Evolutionary conservation across 2,329 filamentous ascomycete genomes (phyloP).

Genomic region (Passalora sequoiae): DNA sequence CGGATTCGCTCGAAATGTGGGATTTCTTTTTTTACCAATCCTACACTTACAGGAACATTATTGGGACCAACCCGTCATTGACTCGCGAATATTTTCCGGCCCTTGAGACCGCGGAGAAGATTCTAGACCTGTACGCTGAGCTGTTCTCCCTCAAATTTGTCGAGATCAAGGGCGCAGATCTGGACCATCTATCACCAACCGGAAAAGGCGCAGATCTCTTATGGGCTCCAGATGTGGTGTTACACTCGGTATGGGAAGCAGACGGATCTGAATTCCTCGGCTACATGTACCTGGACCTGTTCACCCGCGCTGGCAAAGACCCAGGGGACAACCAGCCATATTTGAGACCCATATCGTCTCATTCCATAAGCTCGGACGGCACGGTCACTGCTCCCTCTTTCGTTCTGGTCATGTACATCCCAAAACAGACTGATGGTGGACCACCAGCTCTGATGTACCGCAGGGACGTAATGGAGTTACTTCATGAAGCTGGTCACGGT

Average conservation of each 20-base stretch:
- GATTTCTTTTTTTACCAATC: no score
- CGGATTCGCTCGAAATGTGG: no score
- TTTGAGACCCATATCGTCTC: constrained; percentile 5
- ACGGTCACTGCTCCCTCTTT: no score
- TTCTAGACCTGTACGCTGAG: constrained; percentile 13
- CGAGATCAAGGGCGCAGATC: constrained; percentile 52
- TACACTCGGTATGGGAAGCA: constrained; percentile 14
- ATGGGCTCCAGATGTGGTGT: constrained; percentile 13
- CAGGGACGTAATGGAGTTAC: constrained; percentile 1
- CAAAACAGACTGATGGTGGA: no score
- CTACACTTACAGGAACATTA: no score
- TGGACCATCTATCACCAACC: constrained; percentile 48
- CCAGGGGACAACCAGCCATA: constrained; percentile 4
- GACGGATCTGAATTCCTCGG: constrained; percentile 10
- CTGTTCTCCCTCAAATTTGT: constrained; percentile 13
- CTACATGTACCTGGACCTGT: constrained; percentile 17
- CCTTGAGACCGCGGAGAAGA: not conserved
- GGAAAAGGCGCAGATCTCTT: constrained; percentile 14
- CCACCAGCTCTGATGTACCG: constrained; percentile 6
- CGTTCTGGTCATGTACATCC: no score
- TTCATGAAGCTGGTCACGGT: constrained; percentile 16
- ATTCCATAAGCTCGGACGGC: no score
- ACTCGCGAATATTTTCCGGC: constrained; percentile 18
- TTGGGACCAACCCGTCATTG: no score
- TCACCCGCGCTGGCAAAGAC: constrained; percentile 3